Evolutionary conservation across 2,329 filamentous ascomycete genomes (phyloP).

Genomic region (Xenosphaeropsis pyriputrescens): DNA sequence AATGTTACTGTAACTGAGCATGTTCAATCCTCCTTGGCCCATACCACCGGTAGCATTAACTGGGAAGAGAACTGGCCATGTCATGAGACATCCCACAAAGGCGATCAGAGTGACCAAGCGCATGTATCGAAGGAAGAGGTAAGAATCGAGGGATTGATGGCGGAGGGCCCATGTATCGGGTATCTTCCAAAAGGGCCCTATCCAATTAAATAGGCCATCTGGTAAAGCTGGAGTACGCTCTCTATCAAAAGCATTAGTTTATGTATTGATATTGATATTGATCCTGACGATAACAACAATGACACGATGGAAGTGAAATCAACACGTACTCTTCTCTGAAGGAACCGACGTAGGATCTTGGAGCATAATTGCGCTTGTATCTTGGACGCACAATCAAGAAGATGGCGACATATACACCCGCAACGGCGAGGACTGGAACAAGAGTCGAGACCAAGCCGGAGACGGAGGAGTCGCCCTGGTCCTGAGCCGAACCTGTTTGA

Average conservation of each 20-base stretch:
- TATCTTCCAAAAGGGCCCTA: conserved; percentile 49
- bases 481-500: not conserved
- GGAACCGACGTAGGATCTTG: conserved; percentile 36
- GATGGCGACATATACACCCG: conserved; percentile 25
- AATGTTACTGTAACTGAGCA: conserved; percentile 70
- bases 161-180: conserved; percentile 72
- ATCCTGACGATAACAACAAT: conserved; percentile 8
- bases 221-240: conserved; percentile 45
- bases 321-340: conserved; percentile 25
- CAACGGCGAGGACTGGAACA: conserved; percentile 26
- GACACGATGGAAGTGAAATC: not conserved
- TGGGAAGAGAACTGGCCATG: conserved; percentile 77
- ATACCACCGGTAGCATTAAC: conserved; percentile 74
- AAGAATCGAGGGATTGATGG: conserved; percentile 85
- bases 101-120: conserved; percentile 67
- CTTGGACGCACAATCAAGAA: conserved; percentile 34
- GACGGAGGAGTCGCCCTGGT: conserved; percentile 8
- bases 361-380: conserved; percentile 34
- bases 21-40: conserved; percentile 50
- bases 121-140: conserved; percentile 79
- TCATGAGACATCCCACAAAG: conserved; percentile 70
- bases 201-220: conserved; percentile 50
- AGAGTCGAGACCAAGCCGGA: conserved; percentile 31
- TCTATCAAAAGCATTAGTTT: conserved; percentile 18
- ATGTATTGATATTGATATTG: conserved; percentile 3